Base-by-base conservation (phyloP, 257 asterid species). In the Fraxinus pennsylvanica region DNA sequence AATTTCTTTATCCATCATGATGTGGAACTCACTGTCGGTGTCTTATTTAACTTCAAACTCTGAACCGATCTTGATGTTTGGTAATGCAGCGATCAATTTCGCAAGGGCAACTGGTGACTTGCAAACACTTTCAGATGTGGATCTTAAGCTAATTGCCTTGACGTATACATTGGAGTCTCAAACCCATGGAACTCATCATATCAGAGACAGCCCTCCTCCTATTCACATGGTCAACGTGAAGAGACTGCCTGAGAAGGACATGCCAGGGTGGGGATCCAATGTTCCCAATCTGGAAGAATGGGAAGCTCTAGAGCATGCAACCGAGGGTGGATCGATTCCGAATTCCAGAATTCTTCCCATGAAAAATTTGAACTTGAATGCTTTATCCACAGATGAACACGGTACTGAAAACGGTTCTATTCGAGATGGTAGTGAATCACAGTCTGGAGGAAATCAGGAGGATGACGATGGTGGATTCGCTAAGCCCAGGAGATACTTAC, bases 251-350 rank as follows among this genome's bases (percentile, higher is more conserved):
- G 97, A 93, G 72, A 96, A 93, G 83, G 98, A 93, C 80, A 82
- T 96, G 86, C 99, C 97, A 52, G 99, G 99, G 9, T 96, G 99
- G 99, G 98, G 99, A 74, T 85, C 94, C 32, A 95, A 93, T 80
- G 96, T 96, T 80, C 93, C 99, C 75, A 96, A 96, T 89, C 81
- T 87, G 12, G 91, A 92, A 80, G 99, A 96, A 78, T 96, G 99
- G 99, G 98, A 96, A 83, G 99, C 98, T 0, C 82, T 96, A 80
- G 98, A 91, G 78, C 90, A 87, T 75, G 89, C 81, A 63, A 67
- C 82, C 21, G 97, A 92, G 69, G 81, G 76, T 8, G 90, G 82
- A 39, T 74, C 91, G 74, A 79, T 87, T 82, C 74, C 77, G 5
- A 72, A 76, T 76, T 96, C 99, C 2, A 90, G 88, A 87, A 93